phyloP scores from a whole-genome alignment of 1,284 basidiomycete genomes.

The Trametes pubescens region DNA sequence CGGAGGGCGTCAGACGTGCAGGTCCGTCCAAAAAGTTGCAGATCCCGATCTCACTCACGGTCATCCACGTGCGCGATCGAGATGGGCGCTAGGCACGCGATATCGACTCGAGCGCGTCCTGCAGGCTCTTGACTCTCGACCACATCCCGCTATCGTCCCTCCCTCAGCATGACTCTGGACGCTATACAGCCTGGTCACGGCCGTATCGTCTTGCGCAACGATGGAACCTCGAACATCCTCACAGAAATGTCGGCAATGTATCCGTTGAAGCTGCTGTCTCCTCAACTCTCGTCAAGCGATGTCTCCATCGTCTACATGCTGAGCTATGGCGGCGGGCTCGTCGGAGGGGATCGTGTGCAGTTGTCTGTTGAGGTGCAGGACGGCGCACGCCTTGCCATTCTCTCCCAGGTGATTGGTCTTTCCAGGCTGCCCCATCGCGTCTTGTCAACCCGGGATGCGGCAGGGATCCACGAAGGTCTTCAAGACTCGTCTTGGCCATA shows the following conservation, averaged over 20 bases:
- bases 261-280: conserved; percentile 91
- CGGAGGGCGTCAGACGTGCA: background rate
- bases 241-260: conserved; percentile 84
- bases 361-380: conserved; percentile 70
- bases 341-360: conserved; percentile 84
- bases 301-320: conserved; percentile 84
- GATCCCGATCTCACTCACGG: conserved; percentile 22
- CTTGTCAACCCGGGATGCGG: background rate
- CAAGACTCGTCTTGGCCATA: conserved; percentile 68
- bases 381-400: conserved; percentile 65
- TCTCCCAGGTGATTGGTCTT: conserved; percentile 76
- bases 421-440: conserved; percentile 15
- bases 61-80: conserved; percentile 22
- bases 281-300: conserved; percentile 55
- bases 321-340: conserved; percentile 93
- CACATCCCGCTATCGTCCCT: background rate
- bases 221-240: conserved; percentile 69
- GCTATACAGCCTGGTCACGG: conserved; percentile 46
- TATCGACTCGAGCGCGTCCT: background rate
- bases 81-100: conserved; percentile 1
- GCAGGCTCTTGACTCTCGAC: background rate
- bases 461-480: conserved; percentile 97
- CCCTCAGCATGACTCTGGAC: conserved; percentile 10
- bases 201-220: conserved; percentile 58
- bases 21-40: conserved; percentile 28